Conservation (phyloP, 2,329 filamentous ascomycete genomes). For the Ophiostoma novo-ulmi region DNA sequence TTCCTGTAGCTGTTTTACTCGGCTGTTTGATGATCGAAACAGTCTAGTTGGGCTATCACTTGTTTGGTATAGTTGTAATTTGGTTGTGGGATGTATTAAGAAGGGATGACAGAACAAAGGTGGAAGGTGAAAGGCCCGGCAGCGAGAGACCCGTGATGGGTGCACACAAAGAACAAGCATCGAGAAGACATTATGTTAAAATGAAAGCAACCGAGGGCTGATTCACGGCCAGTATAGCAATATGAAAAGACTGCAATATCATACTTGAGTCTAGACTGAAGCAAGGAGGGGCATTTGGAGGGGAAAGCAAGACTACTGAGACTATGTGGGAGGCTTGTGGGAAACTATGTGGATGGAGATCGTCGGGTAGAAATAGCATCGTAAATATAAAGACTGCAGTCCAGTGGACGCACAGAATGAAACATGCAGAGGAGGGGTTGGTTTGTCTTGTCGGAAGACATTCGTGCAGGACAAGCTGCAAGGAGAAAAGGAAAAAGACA, state of each 20-base stretch:
- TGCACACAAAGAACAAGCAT: background rate
- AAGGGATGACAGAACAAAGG: background rate
- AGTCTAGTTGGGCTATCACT: too few species aligned
- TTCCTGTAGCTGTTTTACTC: constrained; percentile 1
- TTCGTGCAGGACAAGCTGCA: background rate
- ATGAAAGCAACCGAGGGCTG: too few species aligned
- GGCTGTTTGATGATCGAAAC: background rate
- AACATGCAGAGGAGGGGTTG: constrained; percentile 8
- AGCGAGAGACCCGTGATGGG: background rate
- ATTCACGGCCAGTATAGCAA: background rate
- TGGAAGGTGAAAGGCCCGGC: background rate
- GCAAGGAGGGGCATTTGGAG: constrained; percentile 10
- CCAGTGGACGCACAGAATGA: background rate
- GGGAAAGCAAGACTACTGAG: background rate
- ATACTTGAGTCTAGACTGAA: background rate
- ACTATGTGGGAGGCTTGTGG: background rate
- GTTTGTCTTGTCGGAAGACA: background rate
- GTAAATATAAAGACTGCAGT: background rate
- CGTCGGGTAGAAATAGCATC: constrained; percentile 4
- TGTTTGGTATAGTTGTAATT: too few species aligned
- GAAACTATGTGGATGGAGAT: background rate
- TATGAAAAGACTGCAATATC: background rate
- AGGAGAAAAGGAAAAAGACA: background rate
- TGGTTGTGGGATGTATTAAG: background rate
- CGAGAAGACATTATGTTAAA: too few species aligned